phyloP scores from a whole-genome alignment of 2,329 filamentous ascomycete species.

The Phoma sp. region DNA sequence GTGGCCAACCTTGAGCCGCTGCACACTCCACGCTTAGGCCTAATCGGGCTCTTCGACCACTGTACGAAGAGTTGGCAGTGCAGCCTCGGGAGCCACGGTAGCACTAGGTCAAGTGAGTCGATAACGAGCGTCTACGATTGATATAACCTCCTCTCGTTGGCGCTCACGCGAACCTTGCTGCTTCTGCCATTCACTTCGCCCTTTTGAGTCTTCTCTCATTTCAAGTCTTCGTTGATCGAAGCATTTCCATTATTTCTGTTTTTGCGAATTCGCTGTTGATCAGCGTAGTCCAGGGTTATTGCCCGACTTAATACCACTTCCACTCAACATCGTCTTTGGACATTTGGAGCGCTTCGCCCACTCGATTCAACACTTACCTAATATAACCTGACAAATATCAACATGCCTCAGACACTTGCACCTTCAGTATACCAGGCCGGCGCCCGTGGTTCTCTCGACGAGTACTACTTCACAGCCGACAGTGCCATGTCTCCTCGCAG shows the following conservation, averaged over 20 bases:
- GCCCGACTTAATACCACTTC: constrained; percentile 45
- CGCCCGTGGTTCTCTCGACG: constrained; percentile 68
- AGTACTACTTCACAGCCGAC: constrained; percentile 52
- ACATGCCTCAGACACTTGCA: constrained; percentile 56
- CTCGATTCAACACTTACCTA: constrained; percentile 25
- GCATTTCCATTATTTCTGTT: constrained; percentile 45
- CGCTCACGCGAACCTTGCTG: constrained; percentile 37
- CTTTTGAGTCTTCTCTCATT: constrained; percentile 37
- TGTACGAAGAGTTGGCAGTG: constrained; percentile 42
- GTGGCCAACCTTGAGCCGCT: constrained; percentile 48
- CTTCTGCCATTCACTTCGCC: constrained; percentile 47
- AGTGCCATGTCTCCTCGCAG: constrained; percentile 52
- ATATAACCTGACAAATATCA: constrained; percentile 44
- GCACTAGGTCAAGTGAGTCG: constrained; percentile 33
- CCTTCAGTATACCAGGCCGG: constrained; percentile 57
- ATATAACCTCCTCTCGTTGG: constrained; percentile 44
- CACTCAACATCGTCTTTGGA: constrained; percentile 33
- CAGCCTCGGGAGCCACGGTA: constrained; percentile 39
- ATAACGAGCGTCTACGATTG: constrained; percentile 39
- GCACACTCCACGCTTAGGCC: constrained; percentile 35
- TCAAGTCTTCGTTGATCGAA: constrained; percentile 56
- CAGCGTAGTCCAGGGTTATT: constrained; percentile 47
- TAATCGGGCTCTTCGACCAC: constrained; percentile 29
- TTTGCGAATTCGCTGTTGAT: constrained; percentile 50
- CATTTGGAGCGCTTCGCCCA: constrained; percentile 24